Evolutionary conservation across 768 basidiomycete genomes (phyloP).

Genomic region (Boletus pseudopeckii): DNA sequence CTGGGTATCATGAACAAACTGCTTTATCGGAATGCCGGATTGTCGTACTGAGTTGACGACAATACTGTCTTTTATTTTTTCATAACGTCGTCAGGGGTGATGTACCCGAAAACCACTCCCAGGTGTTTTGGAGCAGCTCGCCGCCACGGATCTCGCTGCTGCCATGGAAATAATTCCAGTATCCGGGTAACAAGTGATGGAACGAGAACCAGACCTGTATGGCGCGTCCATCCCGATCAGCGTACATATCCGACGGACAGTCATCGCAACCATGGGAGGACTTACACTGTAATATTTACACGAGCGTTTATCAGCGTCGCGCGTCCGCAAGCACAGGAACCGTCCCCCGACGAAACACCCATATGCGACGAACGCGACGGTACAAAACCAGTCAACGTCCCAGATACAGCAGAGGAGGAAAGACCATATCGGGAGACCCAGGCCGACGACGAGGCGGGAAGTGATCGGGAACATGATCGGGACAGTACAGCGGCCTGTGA

Average conservation of each 20-base stretch:
- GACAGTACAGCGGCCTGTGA: conserved; percentile 38
- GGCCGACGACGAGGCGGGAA: conserved; percentile 33
- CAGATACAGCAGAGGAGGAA: conserved; percentile 33
- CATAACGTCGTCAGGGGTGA: conserved; percentile 3
- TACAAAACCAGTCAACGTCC: conserved; percentile 31
- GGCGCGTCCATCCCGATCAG: background rate
- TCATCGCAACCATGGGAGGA: background rate
- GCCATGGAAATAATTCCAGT: conserved; percentile 35
- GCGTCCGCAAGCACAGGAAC: conserved; percentile 29
- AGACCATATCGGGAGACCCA: conserved; percentile 39
- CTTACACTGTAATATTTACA: conserved; percentile 39
- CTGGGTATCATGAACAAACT: no score
- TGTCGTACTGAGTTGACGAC: no score
- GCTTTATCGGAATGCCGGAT: no score
- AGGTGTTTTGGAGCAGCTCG: conserved; percentile 20
- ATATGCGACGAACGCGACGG: conserved; percentile 29
- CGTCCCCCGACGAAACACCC: conserved; percentile 34
- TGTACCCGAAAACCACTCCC: conserved; percentile 16
- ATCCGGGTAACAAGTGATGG: conserved; percentile 34
- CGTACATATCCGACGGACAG: background rate
- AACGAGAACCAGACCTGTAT: conserved; percentile 34
- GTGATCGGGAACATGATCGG: conserved; percentile 42
- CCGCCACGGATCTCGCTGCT: conserved; percentile 5
- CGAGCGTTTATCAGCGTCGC: conserved; percentile 32
- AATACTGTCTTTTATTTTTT: background rate